Conservation (phyloP, 2,329 filamentous ascomycete species). For the Aspergillus thermomutatus region DNA sequence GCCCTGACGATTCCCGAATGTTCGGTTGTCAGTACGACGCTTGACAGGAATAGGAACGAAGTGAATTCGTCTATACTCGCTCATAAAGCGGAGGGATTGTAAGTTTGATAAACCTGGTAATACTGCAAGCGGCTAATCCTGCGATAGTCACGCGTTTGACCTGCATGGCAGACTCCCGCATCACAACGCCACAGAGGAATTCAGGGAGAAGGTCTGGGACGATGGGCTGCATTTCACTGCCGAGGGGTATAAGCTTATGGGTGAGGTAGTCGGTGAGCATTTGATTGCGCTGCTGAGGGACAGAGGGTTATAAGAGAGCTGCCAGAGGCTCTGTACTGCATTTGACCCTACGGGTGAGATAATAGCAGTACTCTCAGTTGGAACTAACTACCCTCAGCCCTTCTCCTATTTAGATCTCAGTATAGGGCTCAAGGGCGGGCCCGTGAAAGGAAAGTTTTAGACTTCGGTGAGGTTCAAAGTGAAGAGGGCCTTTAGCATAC, state of each 20-base stretch:
- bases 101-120: conserved; percentile 24
- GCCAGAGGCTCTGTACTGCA: neutral
- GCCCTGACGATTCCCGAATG: conserved; percentile 62
- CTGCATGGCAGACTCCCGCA: conserved; percentile 55
- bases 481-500: no score
- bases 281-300: conserved; percentile 36
- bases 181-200: conserved; percentile 45
- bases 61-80: conserved; percentile 55
- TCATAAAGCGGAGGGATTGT: conserved; percentile 53
- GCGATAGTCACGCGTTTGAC: conserved; percentile 54
- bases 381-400: no score
- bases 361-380: neutral
- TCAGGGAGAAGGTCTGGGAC: conserved; percentile 55
- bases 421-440: no score
- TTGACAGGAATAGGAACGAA: conserved; percentile 38
- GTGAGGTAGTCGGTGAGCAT: conserved; percentile 53
- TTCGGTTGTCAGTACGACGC: conserved; percentile 20
- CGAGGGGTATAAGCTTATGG: conserved; percentile 62
- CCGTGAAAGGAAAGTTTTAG: no score
- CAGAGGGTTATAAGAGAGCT: neutral
- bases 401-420: no score
- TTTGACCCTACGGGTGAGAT: neutral
- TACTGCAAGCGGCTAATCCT: neutral
- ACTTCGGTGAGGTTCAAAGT: no score
- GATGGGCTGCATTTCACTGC: conserved; percentile 59